Base-by-base conservation (phyloP, 306 rosid genomes). In the Psophocarpus tetragonolobus region DNA sequence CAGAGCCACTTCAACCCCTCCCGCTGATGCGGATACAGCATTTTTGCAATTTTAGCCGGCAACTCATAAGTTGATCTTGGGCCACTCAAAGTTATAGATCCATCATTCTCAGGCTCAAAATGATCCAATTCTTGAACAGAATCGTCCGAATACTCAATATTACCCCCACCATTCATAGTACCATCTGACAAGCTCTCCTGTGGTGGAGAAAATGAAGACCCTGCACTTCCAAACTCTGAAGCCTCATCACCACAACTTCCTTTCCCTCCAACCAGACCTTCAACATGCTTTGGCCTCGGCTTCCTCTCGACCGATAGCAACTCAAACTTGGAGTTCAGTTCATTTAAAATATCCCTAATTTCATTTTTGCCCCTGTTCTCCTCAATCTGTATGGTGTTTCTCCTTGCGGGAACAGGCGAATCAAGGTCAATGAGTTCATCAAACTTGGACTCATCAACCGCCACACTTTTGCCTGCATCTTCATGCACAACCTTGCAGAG, bases 1-100 rank as follows among this genome's bases (percentile, higher is more conserved):
- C 98, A 94, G 12, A 91, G 90, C 98, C 98, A 94, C 68, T 80
- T 84, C 75, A 94, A 73, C 26, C 98, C 98, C 9, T 94, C 93
- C 42, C 93, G 85, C 80, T 94, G 98, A 85, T 94, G 97, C 0
- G 94, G 97, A 86, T 57, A 91, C 88, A 94, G 41, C 88, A 87
- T 91, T 17, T 74, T 86, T 8, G 84, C 92, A 82, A 94, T 87
- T 74, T 87, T 82, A 73, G 87, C 83, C 0, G 83, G 87, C 87
- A 94, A 83, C 83, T 90, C 89, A 84, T 45, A 91, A 29, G 87
- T 82, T 35, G 78, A 90, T 11, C 63, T 84, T 12, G 85, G 88
- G 54, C 91, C 90, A 35, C 17, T 71, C 74, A 88, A 36, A n/a
- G 73, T 88, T 35, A 90, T 82, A 57, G 97, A 85, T 74, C 83